phyloP scores from a whole-genome alignment of 2,329 filamentous ascomycete genomes.

The Xylariales sp. region DNA sequence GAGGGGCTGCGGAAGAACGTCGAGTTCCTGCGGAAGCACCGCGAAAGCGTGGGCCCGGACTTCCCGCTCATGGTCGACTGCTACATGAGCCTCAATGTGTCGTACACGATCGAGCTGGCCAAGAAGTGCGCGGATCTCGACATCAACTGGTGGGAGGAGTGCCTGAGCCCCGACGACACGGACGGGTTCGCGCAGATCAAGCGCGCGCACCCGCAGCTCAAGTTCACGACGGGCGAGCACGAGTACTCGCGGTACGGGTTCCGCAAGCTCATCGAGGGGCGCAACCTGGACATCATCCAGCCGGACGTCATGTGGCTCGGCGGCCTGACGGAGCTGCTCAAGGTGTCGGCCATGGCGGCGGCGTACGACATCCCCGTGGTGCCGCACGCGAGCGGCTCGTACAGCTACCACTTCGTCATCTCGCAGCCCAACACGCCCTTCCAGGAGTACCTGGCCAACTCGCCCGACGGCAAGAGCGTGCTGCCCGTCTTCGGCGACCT shows the following conservation, averaged over 20 bases:
- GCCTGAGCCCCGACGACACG: constrained; percentile 88
- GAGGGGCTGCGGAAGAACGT: constrained; percentile 88
- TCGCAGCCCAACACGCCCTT: constrained; percentile 94
- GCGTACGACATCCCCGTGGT: constrained; percentile 96
- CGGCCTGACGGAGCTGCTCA: constrained; percentile 90
- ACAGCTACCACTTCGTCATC: constrained; percentile 96
- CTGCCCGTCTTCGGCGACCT: constrained; percentile 92
- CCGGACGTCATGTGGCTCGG: constrained; percentile 98
- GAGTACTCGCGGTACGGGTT: constrained; percentile 96
- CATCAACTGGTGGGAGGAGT: constrained; percentile 99
- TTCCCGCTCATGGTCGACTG: constrained; percentile 96
- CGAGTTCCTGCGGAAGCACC: constrained; percentile 86
- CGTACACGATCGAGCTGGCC: constrained; percentile 91
- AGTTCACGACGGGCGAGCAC: constrained; percentile 96
- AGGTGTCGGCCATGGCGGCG: constrained; percentile 86
- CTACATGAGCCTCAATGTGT: constrained; percentile 94
- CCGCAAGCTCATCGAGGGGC: constrained; percentile 90
- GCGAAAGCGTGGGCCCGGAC: constrained; percentile 85
- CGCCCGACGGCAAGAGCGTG: constrained; percentile 88
- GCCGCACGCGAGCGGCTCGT: constrained; percentile 92
- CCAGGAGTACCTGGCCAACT: constrained; percentile 96
- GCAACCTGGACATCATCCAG: constrained; percentile 93
- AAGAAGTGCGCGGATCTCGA: constrained; percentile 84
- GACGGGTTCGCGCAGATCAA: constrained; percentile 93
- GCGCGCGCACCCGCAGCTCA: constrained; percentile 86